phyloP scores from a whole-genome alignment of 1,139 yeast genomes.

The Candida freyschussii region DNA sequence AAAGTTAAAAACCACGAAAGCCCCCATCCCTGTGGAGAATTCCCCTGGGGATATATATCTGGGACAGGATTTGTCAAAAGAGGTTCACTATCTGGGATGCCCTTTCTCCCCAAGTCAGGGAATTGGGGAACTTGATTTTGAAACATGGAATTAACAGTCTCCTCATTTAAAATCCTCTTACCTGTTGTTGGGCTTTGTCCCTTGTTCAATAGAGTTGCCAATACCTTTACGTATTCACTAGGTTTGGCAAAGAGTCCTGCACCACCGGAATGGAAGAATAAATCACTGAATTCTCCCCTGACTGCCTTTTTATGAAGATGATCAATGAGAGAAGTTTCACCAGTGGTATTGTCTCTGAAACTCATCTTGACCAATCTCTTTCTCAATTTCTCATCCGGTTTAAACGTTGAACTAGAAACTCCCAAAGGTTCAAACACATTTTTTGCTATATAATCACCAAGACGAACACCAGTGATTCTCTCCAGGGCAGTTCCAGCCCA shows the following conservation, averaged over 20 bases:
- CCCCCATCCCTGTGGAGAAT: conserved; percentile 25
- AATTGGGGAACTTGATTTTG: conserved; percentile 19
- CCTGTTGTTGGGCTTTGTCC: conserved; percentile 33
- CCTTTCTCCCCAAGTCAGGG: conserved; percentile 16
- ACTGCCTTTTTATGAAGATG: conserved; percentile 12
- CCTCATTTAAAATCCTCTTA: conserved; percentile 25
- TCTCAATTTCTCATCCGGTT: conserved; percentile 14
- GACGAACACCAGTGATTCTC: conserved; percentile 36
- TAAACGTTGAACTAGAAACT: conserved; percentile 19
- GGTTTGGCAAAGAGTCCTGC: conserved; percentile 34
- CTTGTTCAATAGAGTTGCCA: conserved; percentile 32
- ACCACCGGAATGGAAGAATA: conserved; percentile 32
- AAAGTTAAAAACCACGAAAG: conserved; percentile 20
- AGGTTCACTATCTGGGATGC: conserved; percentile 8
- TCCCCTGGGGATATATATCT: conserved; percentile 15
- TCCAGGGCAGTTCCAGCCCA: conserved; percentile 50
- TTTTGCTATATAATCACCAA: conserved; percentile 39
- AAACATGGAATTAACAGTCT: conserved; percentile 26
- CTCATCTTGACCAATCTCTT: conserved; percentile 17
- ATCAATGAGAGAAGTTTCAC: conserved; percentile 9
- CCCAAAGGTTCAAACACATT: conserved; percentile 43
- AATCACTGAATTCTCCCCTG: conserved; percentile 10
- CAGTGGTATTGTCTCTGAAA: conserved; percentile 13
- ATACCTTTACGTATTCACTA: conserved; percentile 31
- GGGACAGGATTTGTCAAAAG: conserved; percentile 13